Evolutionary conservation across 768 basidiomycete genomes (phyloP).

Genomic region (Mycena belliarum): DNA sequence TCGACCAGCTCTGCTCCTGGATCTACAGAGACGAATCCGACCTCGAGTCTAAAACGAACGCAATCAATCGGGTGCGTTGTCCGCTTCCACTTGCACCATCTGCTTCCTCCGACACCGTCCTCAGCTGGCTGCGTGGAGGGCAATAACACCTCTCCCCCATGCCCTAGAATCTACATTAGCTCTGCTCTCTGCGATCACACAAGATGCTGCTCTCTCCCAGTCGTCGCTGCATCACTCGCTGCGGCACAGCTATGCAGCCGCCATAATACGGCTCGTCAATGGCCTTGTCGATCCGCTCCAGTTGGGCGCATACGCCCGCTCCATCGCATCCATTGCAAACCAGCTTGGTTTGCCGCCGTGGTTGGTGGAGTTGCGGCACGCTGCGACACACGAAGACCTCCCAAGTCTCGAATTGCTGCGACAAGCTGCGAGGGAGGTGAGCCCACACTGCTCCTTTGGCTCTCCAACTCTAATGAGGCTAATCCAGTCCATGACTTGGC

Average conservation of each 20-base stretch:
- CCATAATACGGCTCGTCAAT: conserved; percentile 89
- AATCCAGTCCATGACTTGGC: conserved; percentile 76
- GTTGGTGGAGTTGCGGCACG: conserved; percentile 92
- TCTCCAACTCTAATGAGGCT: conserved; percentile 6
- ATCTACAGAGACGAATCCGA: conserved; percentile 70
- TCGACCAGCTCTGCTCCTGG: conserved; percentile 76
- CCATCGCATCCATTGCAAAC: conserved; percentile 85
- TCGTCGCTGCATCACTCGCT: conserved; percentile 47
- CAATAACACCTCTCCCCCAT: conserved; percentile 74
- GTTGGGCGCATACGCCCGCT: conserved; percentile 82
- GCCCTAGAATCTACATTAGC: conserved; percentile 75
- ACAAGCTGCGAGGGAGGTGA: conserved; percentile 73
- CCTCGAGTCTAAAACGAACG: conserved; percentile 51
- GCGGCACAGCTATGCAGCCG: conserved; percentile 78
- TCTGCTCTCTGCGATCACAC: conserved; percentile 57
- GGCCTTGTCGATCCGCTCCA: conserved; percentile 95
- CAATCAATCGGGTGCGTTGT: conserved; percentile 63
- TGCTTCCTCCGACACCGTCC: conserved; percentile 4
- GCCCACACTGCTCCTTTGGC: conserved; percentile 1
- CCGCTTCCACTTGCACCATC: neutral
- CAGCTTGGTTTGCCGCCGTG: conserved; percentile 85
- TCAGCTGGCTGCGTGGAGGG: conserved; percentile 76
- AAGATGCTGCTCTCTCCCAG: conserved; percentile 43
- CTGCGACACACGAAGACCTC: conserved; percentile 93
- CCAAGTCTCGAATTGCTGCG: conserved; percentile 81